A percentile compares a stretch with the other conserved stretches of the same genome.
These are phyloP conservation scores for Phialocephala sp. DNA, from an alignment of 2,329 filamentous ascomycete genomes.

Conservation along the genomic window DNA sequence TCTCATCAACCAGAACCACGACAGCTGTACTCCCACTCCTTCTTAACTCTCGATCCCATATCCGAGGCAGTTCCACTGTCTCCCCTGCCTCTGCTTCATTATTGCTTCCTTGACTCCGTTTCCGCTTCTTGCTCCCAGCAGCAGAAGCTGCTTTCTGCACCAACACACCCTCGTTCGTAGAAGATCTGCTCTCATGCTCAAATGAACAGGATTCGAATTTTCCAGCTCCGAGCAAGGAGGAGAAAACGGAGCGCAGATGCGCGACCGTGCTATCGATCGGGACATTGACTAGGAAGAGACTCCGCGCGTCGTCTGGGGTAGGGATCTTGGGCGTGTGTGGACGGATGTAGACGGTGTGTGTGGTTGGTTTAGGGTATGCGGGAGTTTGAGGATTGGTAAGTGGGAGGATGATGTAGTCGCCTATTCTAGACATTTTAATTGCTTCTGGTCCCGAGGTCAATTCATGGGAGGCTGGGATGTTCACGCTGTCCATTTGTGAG, in stretches of 20 bases:
- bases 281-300: conserved; percentile 89
- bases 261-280: conserved; percentile 81
- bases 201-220: conserved; percentile 81
- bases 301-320: conserved; percentile 74
- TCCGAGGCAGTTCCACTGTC: conserved; percentile 70
- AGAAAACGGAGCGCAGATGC: conserved; percentile 79
- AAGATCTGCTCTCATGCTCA: conserved; percentile 57
- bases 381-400: conserved; percentile 49
- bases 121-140: conserved; percentile 55
- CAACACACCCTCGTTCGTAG: neutral
- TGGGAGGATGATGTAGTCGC: conserved; percentile 41
- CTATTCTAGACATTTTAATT: conserved; percentile 35
- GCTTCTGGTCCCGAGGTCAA: neutral
- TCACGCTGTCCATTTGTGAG: neutral
- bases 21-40: conserved; percentile 80
- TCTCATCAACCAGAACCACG: conserved; percentile 81
- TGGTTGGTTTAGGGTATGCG: conserved; percentile 64
- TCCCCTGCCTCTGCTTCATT: conserved; percentile 58
- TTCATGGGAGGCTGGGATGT: conserved; percentile 3
- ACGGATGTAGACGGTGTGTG: conserved; percentile 87
- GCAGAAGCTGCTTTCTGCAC: neutral
- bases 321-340: conserved; percentile 81
- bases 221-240: conserved; percentile 74
- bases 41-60: conserved; percentile 75
- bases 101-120: conserved; percentile 37